Evolutionary conservation across 2,329 filamentous ascomycete genomes (phyloP), one percentile per base, ranked within the genome.

Genomic region (Colletotrichum lindemuthianum): DNA sequence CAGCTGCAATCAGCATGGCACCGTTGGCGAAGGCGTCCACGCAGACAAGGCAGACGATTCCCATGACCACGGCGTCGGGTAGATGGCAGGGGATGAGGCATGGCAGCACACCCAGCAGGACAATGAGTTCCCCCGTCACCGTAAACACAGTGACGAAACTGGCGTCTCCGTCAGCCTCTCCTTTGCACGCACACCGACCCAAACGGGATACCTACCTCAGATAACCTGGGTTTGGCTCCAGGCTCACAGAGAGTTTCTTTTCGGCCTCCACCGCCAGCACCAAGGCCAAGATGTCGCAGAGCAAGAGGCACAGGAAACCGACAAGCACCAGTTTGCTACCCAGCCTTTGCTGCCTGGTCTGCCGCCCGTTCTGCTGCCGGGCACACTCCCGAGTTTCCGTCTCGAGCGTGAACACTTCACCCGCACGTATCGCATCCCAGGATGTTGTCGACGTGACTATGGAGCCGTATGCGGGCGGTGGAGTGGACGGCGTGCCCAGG

Each of bases 21-120:
- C 45, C 61, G 13, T 39, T 50, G 40, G 49, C 57, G 8, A 41
- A 32, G 4, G 44, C 45, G 15, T 56, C 51, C 11, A 51, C 7
- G 16, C 41, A 45, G 34, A 45, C 8, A 2, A 48, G 34, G 43
- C 13, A n/a, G 15, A 45, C 43, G 11, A 24, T 24, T 24, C 24
- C 24, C 24, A 24, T 24, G 24, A 24, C 24, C 24, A 24, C 24
- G 24, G 24, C 24, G 24, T 24, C 24, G 24, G 24, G 24, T 24
- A 24, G 4, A 24, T 24, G 24, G 24, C 8, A 11, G 12, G 11
- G 10, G 50, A n/a, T 41, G 24, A 53, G 15, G 16, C 36, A 41
- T 8, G 37, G 39, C 15, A 53, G 37, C 6, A 32, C 34, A 24
- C 1, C 15, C 36, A 24, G 16, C 33, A 53, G 24, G 24, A 24